A percentile compares a stretch with the other conserved stretches of the same genome.
These are phyloP conservation scores for Madurella mycetomatis DNA, from an alignment of 2,329 filamentous ascomycete species.

Conservation along the genomic window DNA sequence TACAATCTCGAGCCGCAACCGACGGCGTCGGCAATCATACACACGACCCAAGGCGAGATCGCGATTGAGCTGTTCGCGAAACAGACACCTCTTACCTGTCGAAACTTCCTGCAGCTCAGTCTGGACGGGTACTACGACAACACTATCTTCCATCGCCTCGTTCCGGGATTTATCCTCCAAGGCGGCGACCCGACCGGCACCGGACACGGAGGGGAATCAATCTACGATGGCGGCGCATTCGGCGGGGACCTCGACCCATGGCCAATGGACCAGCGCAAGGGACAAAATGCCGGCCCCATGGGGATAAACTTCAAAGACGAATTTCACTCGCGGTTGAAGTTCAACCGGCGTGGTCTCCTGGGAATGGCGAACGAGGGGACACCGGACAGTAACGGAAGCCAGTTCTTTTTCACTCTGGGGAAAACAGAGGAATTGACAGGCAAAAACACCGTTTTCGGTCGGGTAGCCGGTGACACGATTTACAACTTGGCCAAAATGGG, in stretches of 20 bases:
- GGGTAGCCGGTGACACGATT: conserved; percentile 88
- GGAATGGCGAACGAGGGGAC: conserved; percentile 92
- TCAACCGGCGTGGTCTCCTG: conserved; percentile 82
- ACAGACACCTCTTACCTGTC: conserved; percentile 83
- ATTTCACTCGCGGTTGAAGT: conserved; percentile 86
- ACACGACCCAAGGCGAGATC: conserved; percentile 86
- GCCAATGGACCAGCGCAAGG: conserved; percentile 62
- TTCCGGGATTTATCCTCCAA: conserved; percentile 89
- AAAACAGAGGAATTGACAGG: conserved; percentile 80
- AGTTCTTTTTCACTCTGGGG: conserved; percentile 93
- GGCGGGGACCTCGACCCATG: conserved; percentile 67
- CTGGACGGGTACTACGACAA: conserved; percentile 93
- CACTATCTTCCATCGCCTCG: conserved; percentile 89
- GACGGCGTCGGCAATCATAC: conserved; percentile 84
- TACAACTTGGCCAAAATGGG: conserved; percentile 95
- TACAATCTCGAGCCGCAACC: conserved; percentile 95
- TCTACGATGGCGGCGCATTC: conserved; percentile 80
- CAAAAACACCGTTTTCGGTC: conserved; percentile 90
- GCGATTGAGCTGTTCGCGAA: conserved; percentile 92
- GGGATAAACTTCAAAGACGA: conserved; percentile 73
- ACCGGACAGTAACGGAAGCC: conserved; percentile 80
- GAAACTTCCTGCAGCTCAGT: conserved; percentile 93
- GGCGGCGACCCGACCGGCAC: conserved; percentile 93
- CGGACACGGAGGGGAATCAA: conserved; percentile 85
- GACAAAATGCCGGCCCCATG: conserved; percentile 54